Evolutionary conservation across 2,329 filamentous ascomycete species (phyloP).

Genomic region (Aspergillus tanneri): DNA sequence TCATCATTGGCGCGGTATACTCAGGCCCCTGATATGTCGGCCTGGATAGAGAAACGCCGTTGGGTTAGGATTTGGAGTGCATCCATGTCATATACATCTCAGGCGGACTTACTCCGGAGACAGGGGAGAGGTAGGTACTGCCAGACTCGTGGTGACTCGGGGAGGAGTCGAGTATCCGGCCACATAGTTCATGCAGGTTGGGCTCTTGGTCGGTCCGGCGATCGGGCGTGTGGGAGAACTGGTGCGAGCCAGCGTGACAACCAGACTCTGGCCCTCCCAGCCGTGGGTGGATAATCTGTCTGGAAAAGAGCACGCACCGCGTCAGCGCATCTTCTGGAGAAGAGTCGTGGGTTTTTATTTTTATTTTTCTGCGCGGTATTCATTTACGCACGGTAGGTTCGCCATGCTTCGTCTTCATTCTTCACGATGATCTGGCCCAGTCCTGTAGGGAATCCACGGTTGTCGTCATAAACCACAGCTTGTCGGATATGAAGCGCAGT

Average conservation of each 20-base stretch:
- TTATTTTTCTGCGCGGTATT: background rate
- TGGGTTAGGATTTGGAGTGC: too few relatives aligned
- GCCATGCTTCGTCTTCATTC: constrained; percentile 46
- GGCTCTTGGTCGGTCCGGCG: constrained; percentile 44
- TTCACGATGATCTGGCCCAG: constrained; percentile 48
- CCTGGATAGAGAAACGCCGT: constrained; percentile 21
- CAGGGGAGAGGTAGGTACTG: constrained; percentile 36
- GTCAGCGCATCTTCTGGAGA: background rate
- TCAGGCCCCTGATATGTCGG: constrained; percentile 28
- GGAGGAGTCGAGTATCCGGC: constrained; percentile 37
- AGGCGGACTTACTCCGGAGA: constrained; percentile 40
- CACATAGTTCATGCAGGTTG: constrained; percentile 29
- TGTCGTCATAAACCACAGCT: constrained; percentile 46
- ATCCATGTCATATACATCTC: background rate
- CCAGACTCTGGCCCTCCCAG: constrained; percentile 45
- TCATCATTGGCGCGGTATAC: constrained; percentile 26
- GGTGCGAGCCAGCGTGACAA: constrained; percentile 41
- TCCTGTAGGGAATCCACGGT: constrained; percentile 43
- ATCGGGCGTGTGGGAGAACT: constrained; percentile 43
- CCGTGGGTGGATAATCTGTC: constrained; percentile 43
- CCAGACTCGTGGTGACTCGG: constrained; percentile 26
- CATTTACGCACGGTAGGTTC: constrained; percentile 41
- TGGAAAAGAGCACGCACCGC: too few relatives aligned
- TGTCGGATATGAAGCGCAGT: constrained; percentile 46
- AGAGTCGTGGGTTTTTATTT: background rate